phyloP scores from a whole-genome alignment of 2,329 filamentous ascomycete genomes.

The Neocucurbitaria cava region DNA sequence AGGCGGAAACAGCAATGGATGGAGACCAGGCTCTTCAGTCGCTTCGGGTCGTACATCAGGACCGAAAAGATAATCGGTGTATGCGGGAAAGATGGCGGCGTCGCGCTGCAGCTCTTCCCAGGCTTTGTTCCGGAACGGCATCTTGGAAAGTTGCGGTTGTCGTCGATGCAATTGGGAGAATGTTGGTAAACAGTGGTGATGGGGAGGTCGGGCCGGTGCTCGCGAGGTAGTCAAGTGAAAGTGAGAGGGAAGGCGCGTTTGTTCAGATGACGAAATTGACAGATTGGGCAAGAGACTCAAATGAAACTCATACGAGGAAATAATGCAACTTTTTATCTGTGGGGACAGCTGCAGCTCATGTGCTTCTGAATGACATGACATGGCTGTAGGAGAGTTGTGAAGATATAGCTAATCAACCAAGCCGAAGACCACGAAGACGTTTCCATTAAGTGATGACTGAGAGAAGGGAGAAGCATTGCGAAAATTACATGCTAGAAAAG shows the following conservation, averaged over 20 bases:
- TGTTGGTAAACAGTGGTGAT: background rate
- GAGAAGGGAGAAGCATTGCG: too few species aligned
- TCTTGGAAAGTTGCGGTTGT: constrained; percentile 1
- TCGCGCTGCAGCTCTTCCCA: constrained; percentile 30
- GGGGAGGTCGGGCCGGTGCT: background rate
- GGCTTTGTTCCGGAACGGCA: constrained; percentile 23
- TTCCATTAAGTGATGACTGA: too few species aligned
- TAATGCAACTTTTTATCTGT: too few species aligned
- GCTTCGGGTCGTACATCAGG: constrained; percentile 16
- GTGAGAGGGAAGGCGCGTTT: background rate
- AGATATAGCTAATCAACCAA: too few species aligned
- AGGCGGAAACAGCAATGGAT: constrained; percentile 17
- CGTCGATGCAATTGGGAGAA: background rate
- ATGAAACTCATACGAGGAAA: too few species aligned
- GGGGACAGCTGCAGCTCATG: too few species aligned
- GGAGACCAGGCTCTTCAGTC: constrained; percentile 21
- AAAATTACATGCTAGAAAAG: too few species aligned
- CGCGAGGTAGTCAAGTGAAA: background rate
- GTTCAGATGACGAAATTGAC: too few species aligned
- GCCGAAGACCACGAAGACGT: too few species aligned
- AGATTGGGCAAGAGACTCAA: too few species aligned
- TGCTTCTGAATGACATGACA: too few species aligned
- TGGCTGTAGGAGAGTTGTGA: too few species aligned
- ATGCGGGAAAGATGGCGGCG: constrained; percentile 28
- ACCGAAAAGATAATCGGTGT: constrained; percentile 28